Conservation (phyloP, 345 rosid species). For the Citrus maxima region DNA sequence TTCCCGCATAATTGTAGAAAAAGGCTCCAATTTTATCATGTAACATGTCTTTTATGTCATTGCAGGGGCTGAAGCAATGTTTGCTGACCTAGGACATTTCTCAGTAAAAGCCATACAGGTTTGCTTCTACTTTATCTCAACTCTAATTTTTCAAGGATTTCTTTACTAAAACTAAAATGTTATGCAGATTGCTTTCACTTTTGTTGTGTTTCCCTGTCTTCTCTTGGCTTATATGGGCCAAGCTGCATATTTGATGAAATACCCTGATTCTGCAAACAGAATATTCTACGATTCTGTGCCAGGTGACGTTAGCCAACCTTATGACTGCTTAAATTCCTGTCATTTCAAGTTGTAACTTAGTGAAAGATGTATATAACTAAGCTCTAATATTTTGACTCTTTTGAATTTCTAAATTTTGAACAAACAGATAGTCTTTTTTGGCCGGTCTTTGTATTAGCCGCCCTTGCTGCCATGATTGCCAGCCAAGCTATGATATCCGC, state of each 20-base stretch:
- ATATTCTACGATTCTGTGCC: slow-evolving; percentile 94
- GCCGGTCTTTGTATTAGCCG: slow-evolving; percentile 84
- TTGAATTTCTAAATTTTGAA: slow-evolving; percentile 15
- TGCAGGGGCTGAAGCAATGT: slow-evolving; percentile 98
- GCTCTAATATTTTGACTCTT: neutral
- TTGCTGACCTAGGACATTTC: slow-evolving; percentile 97
- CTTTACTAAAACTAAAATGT: neutral
- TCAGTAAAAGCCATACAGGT: slow-evolving; percentile 91
- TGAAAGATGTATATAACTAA: neutral
- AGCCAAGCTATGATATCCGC: slow-evolving; percentile 99
- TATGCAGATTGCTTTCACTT: slow-evolving; percentile 73
- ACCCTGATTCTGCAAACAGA: slow-evolving; percentile 55
- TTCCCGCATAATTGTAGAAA: neutral
- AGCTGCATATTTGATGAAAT: slow-evolving; percentile 78
- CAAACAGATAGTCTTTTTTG: slow-evolving; percentile 74
- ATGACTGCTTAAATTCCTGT: neutral
- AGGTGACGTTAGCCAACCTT: slow-evolving; percentile 36
- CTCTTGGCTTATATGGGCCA: slow-evolving; percentile 95
- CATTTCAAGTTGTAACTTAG: neutral
- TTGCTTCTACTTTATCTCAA: slow-evolving; percentile 2
- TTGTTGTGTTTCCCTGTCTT: slow-evolving; percentile 90
- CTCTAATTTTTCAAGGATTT: neutral
- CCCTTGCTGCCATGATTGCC: slow-evolving; percentile 91
- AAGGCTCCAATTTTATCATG: neutral
- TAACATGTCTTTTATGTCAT: slow-evolving; percentile 4